phyloP scores from a whole-genome alignment of 1,284 basidiomycete genomes.

The Ganoderma boninense region DNA sequence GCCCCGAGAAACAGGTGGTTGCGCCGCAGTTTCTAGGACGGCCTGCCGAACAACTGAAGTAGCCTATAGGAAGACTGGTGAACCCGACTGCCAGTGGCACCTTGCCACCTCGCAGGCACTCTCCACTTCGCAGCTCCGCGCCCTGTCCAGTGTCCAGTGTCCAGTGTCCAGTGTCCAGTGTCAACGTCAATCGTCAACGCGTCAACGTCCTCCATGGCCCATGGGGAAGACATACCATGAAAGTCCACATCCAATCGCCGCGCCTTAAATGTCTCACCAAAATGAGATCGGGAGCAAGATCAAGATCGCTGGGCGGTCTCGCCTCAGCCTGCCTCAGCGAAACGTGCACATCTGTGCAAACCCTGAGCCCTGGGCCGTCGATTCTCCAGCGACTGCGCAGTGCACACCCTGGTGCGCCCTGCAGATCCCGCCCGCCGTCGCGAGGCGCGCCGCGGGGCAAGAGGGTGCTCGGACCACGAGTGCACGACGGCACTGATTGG shows the following conservation, averaged over 20 bases:
- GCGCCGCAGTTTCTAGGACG: background rate
- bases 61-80: background rate
- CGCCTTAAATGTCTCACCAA: background rate
- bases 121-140: background rate
- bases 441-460: background rate
- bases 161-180: too few species aligned
- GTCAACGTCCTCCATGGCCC: background rate
- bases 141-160: background rate
- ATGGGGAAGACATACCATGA: background rate
- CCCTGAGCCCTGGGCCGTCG: too few species aligned
- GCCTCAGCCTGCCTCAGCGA: background rate
- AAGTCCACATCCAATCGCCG: background rate
- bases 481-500: background rate
- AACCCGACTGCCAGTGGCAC: background rate
- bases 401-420: background rate
- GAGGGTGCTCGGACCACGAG: background rate
- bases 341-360: background rate
- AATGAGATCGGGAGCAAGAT: background rate
- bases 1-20: background rate
- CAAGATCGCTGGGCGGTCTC: background rate
- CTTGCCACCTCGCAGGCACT: too few species aligned
- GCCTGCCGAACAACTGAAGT: background rate
- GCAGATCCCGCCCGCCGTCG: background rate
- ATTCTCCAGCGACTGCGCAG: too few species aligned
- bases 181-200: background rate